Percentiles rank a stretch among this genome's conserved stretches.
Conservation (phyloP, 2,329 filamentous ascomycete genomes). For the Lojkania enalia region DNA sequence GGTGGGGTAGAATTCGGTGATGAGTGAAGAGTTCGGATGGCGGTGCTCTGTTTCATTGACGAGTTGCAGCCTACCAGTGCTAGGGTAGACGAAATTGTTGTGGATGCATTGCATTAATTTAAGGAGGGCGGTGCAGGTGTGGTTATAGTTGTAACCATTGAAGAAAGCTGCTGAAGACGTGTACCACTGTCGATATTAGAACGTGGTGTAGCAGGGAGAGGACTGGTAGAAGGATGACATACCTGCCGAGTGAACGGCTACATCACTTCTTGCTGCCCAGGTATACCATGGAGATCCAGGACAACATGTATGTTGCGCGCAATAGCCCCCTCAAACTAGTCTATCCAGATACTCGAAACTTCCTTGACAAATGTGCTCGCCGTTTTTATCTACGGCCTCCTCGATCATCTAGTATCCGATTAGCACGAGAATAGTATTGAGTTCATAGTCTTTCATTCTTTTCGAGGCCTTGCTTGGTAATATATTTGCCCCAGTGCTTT, state of each 20-base stretch:
- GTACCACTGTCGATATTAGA: slow-evolving; percentile 26
- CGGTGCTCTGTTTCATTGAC: slow-evolving; percentile 61
- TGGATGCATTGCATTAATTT: slow-evolving; percentile 60
- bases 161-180: slow-evolving; percentile 57
- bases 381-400: slow-evolving; percentile 51
- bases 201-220: not conserved
- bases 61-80: slow-evolving; percentile 62
- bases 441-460: slow-evolving; percentile 53
- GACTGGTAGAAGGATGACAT: slow-evolving; percentile 7
- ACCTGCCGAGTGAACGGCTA: slow-evolving; percentile 55
- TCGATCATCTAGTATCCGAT: slow-evolving; percentile 61
- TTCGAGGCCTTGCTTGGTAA: slow-evolving; percentile 55
- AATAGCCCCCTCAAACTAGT: slow-evolving; percentile 54
- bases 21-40: slow-evolving; percentile 13
- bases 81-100: slow-evolving; percentile 52
- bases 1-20: slow-evolving; percentile 51
- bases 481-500: slow-evolving; percentile 56
- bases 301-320: slow-evolving; percentile 58
- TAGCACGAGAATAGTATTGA: slow-evolving; percentile 60
- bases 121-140: slow-evolving; percentile 58
- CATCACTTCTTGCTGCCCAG: slow-evolving; percentile 52
- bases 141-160: slow-evolving; percentile 59
- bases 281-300: slow-evolving; percentile 57
- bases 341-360: slow-evolving; percentile 53
- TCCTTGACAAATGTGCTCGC: slow-evolving; percentile 57